Base-by-base conservation (phyloP, 1,284 basidiomycete species). In the Paramarasmius palmivorus region DNA sequence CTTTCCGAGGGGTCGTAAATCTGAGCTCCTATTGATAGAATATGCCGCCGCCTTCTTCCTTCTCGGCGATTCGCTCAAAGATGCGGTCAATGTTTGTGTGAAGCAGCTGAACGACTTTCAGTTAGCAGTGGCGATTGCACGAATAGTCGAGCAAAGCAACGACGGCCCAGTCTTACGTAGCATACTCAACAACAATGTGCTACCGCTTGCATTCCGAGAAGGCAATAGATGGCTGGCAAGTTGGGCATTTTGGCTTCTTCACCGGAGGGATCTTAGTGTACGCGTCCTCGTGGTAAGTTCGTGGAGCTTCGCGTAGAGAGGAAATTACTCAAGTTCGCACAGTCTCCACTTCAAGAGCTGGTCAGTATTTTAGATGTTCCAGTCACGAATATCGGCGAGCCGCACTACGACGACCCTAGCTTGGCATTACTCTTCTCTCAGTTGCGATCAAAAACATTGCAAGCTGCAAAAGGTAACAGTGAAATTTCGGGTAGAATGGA, bases 31-130 rank as follows among this genome's bases (percentile, higher is more conserved):
- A 12, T 36, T 10, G 12, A 23, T 57, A 95, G 95, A 93, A 65
- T 97, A 98, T 66, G 96, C 97, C 12, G 95, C 95, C 0, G 94
- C 95, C 0, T 99, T 99, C 73, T 99, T 99, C 76, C 79, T 99
- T 54, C 82, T 99, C 0, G 96, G 93, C 2, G 89, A 86, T 20
- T 87, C 87, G 38, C 73, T 97, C 19, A 91, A 91, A 68, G 97
- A 98, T 63, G 95, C 96, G 0, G 89, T 96, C 35, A 92, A 88
- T 59, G 90, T 99, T 9, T 97, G 95, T 67, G 69, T 98, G 26
- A 90, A 85, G 59, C 92, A 99, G 55, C 73, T 99, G 26, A 74
- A 83, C 42, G 97, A 99, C 69, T 88, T 95, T 64, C 92, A 95
- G 62, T 78, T 99, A 12, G 97, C 93, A 0, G 72, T 98, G 32